Evolutionary conservation across 169 alveolate species (phyloP), one percentile per base, ranked within the genome.

Genomic region (Eimeria brunetti): DNA sequence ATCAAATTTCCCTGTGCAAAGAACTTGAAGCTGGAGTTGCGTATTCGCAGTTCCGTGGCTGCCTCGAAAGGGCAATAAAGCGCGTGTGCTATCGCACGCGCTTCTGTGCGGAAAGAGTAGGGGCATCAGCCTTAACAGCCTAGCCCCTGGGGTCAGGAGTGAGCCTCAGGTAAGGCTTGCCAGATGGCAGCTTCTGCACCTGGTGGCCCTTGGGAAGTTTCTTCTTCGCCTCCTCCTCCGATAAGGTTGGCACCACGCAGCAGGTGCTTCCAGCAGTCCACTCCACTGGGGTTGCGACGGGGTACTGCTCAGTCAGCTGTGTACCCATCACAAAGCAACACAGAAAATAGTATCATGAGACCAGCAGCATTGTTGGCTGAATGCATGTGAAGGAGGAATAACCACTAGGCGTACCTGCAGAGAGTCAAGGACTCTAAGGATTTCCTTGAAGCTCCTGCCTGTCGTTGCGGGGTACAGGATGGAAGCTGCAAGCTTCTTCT

Each of bases 381-480:
- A 22, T 2, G 36, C n/a, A 33, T 33, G 78, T 12, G 24, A 69
- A 69, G 49, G 2, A 20, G 78, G 49, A 33, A 44, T 69, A 4
- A 49, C 24, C 78, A 22, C 12, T 16, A 27, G 3, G 60, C 16
- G 16, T 85, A 95, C 96, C 97, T 97, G 97, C 51, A 97, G 94
- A 16, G 97, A 96, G 91, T 97, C 98, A 49, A 97, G 94, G 30
- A 96, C 98, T 33, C 98, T 73, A 36, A 97, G 94, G 88, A 97
- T 88, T 64, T 97, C 98, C n/a, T 84, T 88, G 78, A 96, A 96
- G 94, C 95, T 96, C 62, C 98, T 44, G n/a, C 98, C 98, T 5
- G 97, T 96, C 38, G 98, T 96, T 7, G 98, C 98, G 11, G 98
- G 98, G 95, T 97, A 97, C 18, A 96, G 91, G 33, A 94, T 86